These are phyloP conservation scores for Aspergillus neoniger DNA, from an alignment of 2,329 filamentous ascomycete genomes.

Conservation along the genomic window DNA sequence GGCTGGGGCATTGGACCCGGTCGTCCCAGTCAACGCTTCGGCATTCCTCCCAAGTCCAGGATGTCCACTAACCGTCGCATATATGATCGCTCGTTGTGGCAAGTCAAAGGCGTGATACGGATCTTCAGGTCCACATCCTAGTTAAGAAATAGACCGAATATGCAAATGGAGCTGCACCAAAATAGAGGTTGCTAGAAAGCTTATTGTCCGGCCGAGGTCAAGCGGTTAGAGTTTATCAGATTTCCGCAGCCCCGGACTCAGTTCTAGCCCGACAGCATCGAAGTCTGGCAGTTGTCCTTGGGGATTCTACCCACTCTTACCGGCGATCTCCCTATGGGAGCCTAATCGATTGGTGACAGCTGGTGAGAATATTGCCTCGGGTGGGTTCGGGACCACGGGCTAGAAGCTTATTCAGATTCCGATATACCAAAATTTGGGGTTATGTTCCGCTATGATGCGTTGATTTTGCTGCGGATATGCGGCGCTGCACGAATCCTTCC, in stretches of 20 bases:
- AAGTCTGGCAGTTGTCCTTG: neutral
- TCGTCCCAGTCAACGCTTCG: neutral
- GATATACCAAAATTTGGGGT: neutral
- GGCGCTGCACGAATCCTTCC: neutral
- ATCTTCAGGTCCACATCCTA: conserved; percentile 1
- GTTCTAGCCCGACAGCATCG: neutral
- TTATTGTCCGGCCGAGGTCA: neutral
- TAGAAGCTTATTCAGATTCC: neutral
- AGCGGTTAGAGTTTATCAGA: neutral
- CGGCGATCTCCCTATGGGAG: neutral
- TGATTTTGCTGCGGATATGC: neutral
- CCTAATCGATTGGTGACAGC: neutral
- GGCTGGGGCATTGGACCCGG: conserved; percentile 1
- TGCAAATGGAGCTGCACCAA: neutral
- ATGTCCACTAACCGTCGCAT: neutral
- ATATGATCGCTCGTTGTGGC: neutral
- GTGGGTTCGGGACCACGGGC: neutral
- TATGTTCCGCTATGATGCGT: neutral
- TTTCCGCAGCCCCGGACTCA: neutral
- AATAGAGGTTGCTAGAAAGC: neutral
- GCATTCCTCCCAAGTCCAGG: neutral
- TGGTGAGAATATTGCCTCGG: neutral
- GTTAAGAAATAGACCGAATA: neutral
- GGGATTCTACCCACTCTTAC: neutral
- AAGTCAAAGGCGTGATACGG: neutral